Evolutionary conservation across 371 early-diverging fungal species (phyloP).

Genomic region (Mucor racemosus): DNA sequence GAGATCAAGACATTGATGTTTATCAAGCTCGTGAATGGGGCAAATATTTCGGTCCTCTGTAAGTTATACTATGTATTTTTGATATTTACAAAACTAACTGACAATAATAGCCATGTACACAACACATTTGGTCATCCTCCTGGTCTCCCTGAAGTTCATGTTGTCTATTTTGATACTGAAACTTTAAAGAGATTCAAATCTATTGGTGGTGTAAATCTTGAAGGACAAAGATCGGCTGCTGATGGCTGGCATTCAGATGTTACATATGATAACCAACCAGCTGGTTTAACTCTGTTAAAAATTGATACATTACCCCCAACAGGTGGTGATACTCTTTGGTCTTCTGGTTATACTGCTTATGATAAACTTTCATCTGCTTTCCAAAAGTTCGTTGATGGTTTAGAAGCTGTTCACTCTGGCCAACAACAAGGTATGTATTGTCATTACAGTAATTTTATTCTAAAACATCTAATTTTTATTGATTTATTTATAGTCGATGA

Average conservation of each 20-base stretch:
- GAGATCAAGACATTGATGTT: slow-evolving; percentile 63
- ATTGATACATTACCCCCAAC: slow-evolving; percentile 55
- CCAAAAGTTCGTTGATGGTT: slow-evolving; percentile 60
- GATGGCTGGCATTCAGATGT: slow-evolving; percentile 63
- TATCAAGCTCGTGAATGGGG: slow-evolving; percentile 61
- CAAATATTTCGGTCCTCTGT: slow-evolving; percentile 57
- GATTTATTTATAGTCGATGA: slow-evolving; percentile 17
- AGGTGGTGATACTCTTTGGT: slow-evolving; percentile 69
- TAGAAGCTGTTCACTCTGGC: slow-evolving; percentile 66
- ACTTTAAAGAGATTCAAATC: slow-evolving; percentile 5
- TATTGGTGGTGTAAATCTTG: slow-evolving; percentile 9
- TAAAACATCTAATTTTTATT: too few species aligned
- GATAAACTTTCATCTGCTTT: slow-evolving; percentile 65
- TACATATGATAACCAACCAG: slow-evolving; percentile 62
- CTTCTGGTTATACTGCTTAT: slow-evolving; percentile 62
- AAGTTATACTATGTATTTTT: not conserved
- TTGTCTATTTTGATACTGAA: slow-evolving; percentile 37
- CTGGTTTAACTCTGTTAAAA: slow-evolving; percentile 59
- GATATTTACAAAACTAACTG: not conserved
- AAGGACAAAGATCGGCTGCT: slow-evolving; percentile 10
- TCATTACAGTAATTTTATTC: too few species aligned
- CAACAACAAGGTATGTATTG: slow-evolving; percentile 34
- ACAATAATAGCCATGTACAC: slow-evolving; percentile 30
- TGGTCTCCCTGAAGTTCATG: slow-evolving; percentile 38
- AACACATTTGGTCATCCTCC: slow-evolving; percentile 40